Base-by-base conservation (phyloP, 2,329 filamentous ascomycete species). In the Akanthomyces uredinophilus region DNA sequence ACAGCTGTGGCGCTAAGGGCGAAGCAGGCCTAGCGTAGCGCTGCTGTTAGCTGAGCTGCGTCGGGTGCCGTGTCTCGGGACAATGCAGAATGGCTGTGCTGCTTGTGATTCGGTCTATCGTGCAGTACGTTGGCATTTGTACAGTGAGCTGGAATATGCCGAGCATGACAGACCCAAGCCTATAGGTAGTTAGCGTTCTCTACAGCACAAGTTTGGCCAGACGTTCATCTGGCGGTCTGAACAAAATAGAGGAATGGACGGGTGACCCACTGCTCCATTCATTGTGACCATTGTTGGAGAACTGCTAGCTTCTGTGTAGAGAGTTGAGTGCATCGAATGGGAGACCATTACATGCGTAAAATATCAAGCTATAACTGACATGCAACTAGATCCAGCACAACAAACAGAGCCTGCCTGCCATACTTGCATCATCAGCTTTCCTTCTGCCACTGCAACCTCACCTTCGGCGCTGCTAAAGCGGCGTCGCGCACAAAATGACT, bases 241-340 rank as follows among this genome's bases (percentile, higher is more conserved):
- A 60, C 27, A 47, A 44, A 13, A 41, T n/a, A 3, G 60, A 50
- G 46, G 44, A 56, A 55, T 55, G 43, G 16, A 53, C 11, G 6
- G 63, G 91, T 86, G 54, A 92, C 57, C 58, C 58, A 57, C 47
- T 20, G 6, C 41, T 63, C 61, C 56, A 60, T 55, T 41, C 47
- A 60, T 52, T 60, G 56, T 63, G 37, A 18, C 53, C 49, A 63
- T 63, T 63, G 55, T 60, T 60, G 35, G 27, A 32, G 11, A 13
- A 41, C n/a, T 20, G 24, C 22, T 32, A 32, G 49, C 35, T 29
- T 16, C 37, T 14, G 37, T 13, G 3, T 4, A 3, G 4, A 39
- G 37, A 39, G 37, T 16, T 5, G 13, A 39, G 37, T 16, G 37
- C 16, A 14, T 39, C 37, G 37, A 16, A 39, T 5, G 13, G 5